Evolutionary conservation across 1,139 yeast genomes (phyloP).

Genomic region (Protomyces gravidus): DNA sequence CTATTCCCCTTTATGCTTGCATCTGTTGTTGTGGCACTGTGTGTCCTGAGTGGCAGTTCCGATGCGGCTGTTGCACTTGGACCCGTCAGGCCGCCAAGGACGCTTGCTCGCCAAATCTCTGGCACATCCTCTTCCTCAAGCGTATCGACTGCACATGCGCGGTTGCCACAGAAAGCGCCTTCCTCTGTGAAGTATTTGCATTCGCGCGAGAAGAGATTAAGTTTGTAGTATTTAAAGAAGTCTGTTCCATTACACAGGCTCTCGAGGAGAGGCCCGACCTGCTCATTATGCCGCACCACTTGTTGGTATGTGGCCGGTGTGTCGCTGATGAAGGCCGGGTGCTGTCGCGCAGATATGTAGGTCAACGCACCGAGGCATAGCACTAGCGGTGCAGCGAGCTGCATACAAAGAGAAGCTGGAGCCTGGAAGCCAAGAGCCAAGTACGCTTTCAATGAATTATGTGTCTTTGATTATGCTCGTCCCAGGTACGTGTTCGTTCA

Average conservation of each 20-base stretch:
- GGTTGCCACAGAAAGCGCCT: conserved; percentile 77
- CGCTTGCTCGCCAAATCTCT: conserved; percentile 68
- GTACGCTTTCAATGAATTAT: too few relatives aligned
- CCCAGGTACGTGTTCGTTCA: too few relatives aligned
- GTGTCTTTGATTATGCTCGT: too few relatives aligned
- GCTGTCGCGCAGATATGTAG: not conserved
- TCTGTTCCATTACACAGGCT: conserved; percentile 47
- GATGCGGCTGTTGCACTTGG: conserved; percentile 39
- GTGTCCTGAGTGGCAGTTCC: conserved; percentile 41
- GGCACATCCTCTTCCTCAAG: conserved; percentile 55
- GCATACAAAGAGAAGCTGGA: conserved; percentile 3
- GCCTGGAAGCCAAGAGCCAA: too few relatives aligned
- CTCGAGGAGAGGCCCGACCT: conserved; percentile 47
- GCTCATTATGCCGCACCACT: conserved; percentile 9
- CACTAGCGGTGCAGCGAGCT: not conserved
- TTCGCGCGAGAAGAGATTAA: conserved; percentile 69
- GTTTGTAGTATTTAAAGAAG: conserved; percentile 79
- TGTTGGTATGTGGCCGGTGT: conserved; percentile 9
- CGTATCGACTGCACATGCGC: conserved; percentile 90
- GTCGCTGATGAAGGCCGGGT: conserved; percentile 5
- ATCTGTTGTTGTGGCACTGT: conserved; percentile 37
- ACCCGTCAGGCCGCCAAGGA: conserved; percentile 54
- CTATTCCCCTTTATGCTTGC: conserved; percentile 37
- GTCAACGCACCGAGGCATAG: not conserved
- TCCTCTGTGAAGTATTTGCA: conserved; percentile 86